Base-by-base conservation (phyloP, 2,329 filamentous ascomycete genomes). In the Aspergillus puulaauensis region DNA sequence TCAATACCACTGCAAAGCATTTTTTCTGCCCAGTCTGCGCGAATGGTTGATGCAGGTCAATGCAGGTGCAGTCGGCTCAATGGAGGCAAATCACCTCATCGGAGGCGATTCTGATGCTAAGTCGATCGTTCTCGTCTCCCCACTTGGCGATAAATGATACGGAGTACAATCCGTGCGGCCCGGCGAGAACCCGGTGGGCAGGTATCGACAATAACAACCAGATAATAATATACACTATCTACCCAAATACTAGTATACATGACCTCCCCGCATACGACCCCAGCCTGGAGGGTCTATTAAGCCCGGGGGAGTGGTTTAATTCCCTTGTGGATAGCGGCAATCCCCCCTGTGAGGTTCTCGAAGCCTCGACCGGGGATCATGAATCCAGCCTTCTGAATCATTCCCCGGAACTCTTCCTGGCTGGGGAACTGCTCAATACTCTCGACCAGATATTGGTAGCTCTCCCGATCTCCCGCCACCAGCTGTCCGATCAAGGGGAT, bases 391-490 rank as follows among this genome's bases (percentile, higher is more conserved):
- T 73, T 71, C 62, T 75, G 72, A 58, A 78, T 77, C 75, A 78
- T 78, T 35, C 85, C 82, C 63, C 88, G 84, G 71, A 96, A 99
- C 64, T 91, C 86, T 52, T 86, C 83, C 79, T 99, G 96, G 65
- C 81, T 88, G 0, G 95, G 96, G 73, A 98, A 98, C 48, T 85
- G 82, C 77, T 97, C 93, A 74, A 99, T 99, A 75, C 93, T 97
- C 82, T 99, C 95, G 9, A 99, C 95, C 9, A 99, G 82, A 77
- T 99, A 99, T 81, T 99, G 95, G 76, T 99, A 99, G 73, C 91
- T 96, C 70, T 96, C 93, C 56, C 93, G 83, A 73, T 99, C 96
- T 6, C 91, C 91, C 2, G 95, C 93, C 15, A 99, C 93, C 60
- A 99, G 72, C 78, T 99, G 93, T 3, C 95, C 96, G 69, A 99